A percentile compares a stretch with the other conserved stretches of the same genome.
Conservation (phyloP, 345 rosid genomes). For the Isatis tinctoria region DNA sequence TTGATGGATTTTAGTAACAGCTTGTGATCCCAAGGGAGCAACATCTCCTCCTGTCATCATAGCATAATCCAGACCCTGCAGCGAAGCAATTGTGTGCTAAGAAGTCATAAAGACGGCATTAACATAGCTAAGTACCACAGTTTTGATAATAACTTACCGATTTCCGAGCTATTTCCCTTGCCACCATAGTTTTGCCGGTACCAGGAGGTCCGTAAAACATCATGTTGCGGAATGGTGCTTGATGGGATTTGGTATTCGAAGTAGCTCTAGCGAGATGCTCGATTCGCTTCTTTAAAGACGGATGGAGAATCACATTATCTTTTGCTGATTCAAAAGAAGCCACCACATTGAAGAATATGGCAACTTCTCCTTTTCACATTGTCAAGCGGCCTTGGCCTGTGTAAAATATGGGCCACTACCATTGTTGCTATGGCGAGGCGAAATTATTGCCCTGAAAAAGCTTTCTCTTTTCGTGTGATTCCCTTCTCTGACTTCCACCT, state of each 20-base stretch:
- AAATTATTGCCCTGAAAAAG: too few species aligned
- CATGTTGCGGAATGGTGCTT: conserved; percentile 96
- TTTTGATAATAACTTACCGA: conserved; percentile 45
- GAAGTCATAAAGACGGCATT: neutral
- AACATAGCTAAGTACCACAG: neutral
- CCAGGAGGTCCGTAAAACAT: conserved; percentile 98
- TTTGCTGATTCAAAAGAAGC: too few species aligned
- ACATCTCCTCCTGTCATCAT: conserved; percentile 99
- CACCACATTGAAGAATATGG: too few species aligned
- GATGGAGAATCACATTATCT: conserved; percentile 69
- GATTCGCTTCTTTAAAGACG: conserved; percentile 74
- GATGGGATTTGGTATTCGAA: conserved; percentile 72
- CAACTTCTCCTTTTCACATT: too few species aligned
- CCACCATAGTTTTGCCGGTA: conserved; percentile 98
- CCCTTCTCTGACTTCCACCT: too few species aligned
- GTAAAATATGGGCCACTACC: too few species aligned
- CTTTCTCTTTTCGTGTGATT: too few species aligned
- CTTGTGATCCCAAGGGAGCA: conserved; percentile 86
- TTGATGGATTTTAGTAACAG: conserved; percentile 93
- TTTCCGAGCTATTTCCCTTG: conserved; percentile 88
- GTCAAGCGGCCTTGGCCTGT: too few species aligned
- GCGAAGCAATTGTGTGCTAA: neutral
- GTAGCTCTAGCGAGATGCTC: conserved; percentile 91
- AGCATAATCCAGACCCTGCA: conserved; percentile 90
- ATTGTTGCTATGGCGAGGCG: too few species aligned